A percentile compares a stretch with the other conserved stretches of the same genome.
These are phyloP conservation scores for Didymella lethalis DNA, from an alignment of 2,329 filamentous ascomycete species.

Conservation along the genomic window DNA sequence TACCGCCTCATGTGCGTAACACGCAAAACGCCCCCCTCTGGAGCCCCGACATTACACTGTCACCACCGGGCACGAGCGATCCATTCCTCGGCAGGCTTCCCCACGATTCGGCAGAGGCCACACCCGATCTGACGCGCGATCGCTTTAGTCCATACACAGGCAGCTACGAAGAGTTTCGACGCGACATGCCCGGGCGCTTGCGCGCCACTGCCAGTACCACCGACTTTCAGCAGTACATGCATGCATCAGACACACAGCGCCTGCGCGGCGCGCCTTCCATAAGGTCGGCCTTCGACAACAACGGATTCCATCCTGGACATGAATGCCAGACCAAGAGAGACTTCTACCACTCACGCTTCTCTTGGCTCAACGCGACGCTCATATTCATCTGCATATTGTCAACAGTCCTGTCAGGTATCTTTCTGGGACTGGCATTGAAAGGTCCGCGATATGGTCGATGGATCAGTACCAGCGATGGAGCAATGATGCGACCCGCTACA, in stretches of 20 bases:
- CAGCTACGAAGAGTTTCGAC: conserved; percentile 41
- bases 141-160: conserved; percentile 41
- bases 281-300: conserved; percentile 47
- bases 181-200: conserved; percentile 32
- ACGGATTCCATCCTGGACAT: conserved; percentile 46
- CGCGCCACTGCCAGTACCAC: conserved; percentile 30
- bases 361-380: conserved; percentile 59
- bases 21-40: conserved; percentile 6
- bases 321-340: conserved; percentile 49
- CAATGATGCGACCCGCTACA: conserved; percentile 64
- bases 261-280: conserved; percentile 41
- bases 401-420: conserved; percentile 70
- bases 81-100: conserved; percentile 41
- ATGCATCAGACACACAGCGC: conserved; percentile 34
- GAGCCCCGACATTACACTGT: conserved; percentile 27
- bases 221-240: conserved; percentile 44
- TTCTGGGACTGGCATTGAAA: conserved; percentile 67
- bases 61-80: conserved; percentile 40
- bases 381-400: conserved; percentile 66
- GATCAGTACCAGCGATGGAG: conserved; percentile 61
- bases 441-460: conserved; percentile 68
- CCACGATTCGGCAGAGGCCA: conserved; percentile 37
- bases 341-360: conserved; percentile 50
- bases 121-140: conserved; percentile 46
- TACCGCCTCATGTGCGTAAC: conserved; percentile 13